phyloP scores from a whole-genome alignment of 257 asterid species.

The Ilex asprella region DNA sequence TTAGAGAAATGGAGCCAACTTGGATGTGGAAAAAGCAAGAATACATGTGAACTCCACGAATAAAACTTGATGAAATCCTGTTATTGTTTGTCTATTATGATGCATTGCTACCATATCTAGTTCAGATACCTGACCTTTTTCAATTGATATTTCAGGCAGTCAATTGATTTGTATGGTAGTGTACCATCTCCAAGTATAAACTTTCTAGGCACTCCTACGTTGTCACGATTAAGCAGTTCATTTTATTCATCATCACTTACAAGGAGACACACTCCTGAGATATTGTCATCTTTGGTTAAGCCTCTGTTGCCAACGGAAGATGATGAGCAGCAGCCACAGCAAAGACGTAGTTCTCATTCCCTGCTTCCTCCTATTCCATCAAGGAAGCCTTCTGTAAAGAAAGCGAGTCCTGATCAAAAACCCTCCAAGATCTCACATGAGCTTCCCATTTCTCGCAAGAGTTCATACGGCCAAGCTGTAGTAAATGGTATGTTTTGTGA shows the following conservation, averaged over 20 bases:
- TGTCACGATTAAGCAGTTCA: constrained; percentile 65
- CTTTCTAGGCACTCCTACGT: constrained; percentile 67
- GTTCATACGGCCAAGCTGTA: constrained; percentile 78
- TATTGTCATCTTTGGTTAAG: constrained; percentile 58
- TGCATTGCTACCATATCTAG: too few relatives aligned
- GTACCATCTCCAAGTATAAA: constrained; percentile 80
- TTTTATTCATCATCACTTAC: constrained; percentile 60
- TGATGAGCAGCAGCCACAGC: constrained; percentile 34
- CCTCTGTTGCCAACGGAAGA: constrained; percentile 58
- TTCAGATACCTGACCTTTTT: not conserved
- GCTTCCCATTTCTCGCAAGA: constrained; percentile 41
- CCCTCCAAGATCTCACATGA: constrained; percentile 49
- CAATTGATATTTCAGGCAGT: constrained; percentile 55
- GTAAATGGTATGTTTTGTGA: constrained; percentile 49
- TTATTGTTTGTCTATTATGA: too few relatives aligned
- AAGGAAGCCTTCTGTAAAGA: constrained; percentile 42
- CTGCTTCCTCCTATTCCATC: constrained; percentile 58
- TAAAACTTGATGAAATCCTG: too few relatives aligned
- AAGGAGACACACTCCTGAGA: constrained; percentile 72
- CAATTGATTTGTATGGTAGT: constrained; percentile 80
- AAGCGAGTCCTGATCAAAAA: constrained; percentile 42
- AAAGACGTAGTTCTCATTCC: constrained; percentile 54
- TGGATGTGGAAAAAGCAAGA: too few relatives aligned
- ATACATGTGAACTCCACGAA: too few relatives aligned
- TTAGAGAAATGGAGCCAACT: too few relatives aligned